These are phyloP conservation scores for Roridomyces roridus DNA, from an alignment of 768 basidiomycete genomes.

Conservation along the genomic window DNA sequence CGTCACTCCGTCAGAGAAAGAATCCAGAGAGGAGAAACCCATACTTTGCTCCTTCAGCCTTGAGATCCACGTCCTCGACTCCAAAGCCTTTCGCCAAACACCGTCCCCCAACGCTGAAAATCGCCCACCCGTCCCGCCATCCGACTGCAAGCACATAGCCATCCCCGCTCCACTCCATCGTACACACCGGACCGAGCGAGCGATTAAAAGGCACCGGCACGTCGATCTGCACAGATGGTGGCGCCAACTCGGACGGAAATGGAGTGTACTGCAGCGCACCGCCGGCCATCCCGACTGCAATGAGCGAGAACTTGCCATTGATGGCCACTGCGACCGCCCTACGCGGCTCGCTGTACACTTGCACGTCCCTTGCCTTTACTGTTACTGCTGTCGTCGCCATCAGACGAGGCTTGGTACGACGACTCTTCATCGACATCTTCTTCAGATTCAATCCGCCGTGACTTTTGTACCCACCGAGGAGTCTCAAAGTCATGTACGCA, in stretches of 20 bases:
- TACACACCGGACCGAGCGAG: slow-evolving; percentile 64
- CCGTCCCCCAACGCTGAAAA: slow-evolving; percentile 89
- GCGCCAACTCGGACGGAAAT: slow-evolving; percentile 64
- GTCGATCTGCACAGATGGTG: slow-evolving; percentile 66
- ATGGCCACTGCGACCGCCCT: slow-evolving; percentile 70
- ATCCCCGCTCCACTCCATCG: slow-evolving; percentile 93
- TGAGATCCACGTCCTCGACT: slow-evolving; percentile 53
- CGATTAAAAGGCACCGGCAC: slow-evolving; percentile 67
- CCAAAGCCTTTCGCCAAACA: slow-evolving; percentile 83
- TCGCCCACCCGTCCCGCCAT: slow-evolving; percentile 88
- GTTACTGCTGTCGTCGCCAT: slow-evolving; percentile 3
- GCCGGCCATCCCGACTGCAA: slow-evolving; percentile 70
- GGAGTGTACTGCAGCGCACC: slow-evolving; percentile 71
- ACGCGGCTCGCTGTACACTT: slow-evolving; percentile 67
- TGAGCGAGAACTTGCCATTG: slow-evolving; percentile 81
- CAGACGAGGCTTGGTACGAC: background rate
- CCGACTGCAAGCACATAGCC: slow-evolving; percentile 95
- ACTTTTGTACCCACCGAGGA: slow-evolving; percentile 84
- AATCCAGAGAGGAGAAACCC: slow-evolving; percentile 15
- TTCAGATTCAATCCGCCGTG: slow-evolving; percentile 59
- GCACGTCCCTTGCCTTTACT: slow-evolving; percentile 29
- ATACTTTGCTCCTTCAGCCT: slow-evolving; percentile 59
- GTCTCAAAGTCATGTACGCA: slow-evolving; percentile 79
- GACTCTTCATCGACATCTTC: slow-evolving; percentile 30
- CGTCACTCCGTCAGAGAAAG: background rate